Percentiles rank a stretch among this genome's conserved stretches.
Conservation (phyloP, 345 rosid species). For the Brassica cretica region DNA sequence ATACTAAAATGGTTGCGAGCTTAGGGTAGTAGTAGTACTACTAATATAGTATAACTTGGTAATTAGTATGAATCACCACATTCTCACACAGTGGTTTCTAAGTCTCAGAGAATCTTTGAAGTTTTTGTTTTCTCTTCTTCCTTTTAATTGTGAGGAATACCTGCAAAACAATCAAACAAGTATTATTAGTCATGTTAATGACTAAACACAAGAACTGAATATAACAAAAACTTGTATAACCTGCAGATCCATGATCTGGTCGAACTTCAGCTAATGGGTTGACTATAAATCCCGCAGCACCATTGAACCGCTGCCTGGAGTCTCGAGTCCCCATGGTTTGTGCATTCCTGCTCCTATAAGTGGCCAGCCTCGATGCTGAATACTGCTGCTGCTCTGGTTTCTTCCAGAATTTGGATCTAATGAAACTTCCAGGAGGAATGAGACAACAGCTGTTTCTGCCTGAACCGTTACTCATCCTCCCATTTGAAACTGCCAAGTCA, state of each 20-base stretch:
- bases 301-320: conserved; percentile 52
- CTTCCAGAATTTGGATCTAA: conserved; percentile 78
- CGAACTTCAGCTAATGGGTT: conserved; percentile 88
- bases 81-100: conserved; percentile 24
- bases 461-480: conserved; percentile 64
- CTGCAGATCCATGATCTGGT: conserved; percentile 29
- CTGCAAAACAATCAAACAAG: conserved; percentile 23
- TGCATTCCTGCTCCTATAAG: conserved; percentile 41
- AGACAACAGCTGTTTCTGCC: conserved; percentile 65
- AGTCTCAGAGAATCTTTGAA: not conserved
- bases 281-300: conserved; percentile 60
- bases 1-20: conserved; percentile 3
- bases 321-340: conserved; percentile 46
- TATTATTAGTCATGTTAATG: not conserved
- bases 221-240: not conserved
- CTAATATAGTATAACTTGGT: conserved; percentile 10
- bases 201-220: conserved; percentile 3
- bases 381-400: conserved; percentile 50
- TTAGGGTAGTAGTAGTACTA: not conserved
- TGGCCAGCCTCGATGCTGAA: conserved; percentile 48
- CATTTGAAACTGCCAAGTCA: conserved; percentile 74
- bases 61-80: conserved; percentile 33
- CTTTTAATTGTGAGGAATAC: conserved; percentile 22
- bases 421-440: conserved; percentile 65
- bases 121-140: conserved; percentile 14